These are phyloP conservation scores for Teratosphaeria pseudoeucalypti DNA, from an alignment of 2,329 filamentous ascomycete genomes.

Conservation along the genomic window DNA sequence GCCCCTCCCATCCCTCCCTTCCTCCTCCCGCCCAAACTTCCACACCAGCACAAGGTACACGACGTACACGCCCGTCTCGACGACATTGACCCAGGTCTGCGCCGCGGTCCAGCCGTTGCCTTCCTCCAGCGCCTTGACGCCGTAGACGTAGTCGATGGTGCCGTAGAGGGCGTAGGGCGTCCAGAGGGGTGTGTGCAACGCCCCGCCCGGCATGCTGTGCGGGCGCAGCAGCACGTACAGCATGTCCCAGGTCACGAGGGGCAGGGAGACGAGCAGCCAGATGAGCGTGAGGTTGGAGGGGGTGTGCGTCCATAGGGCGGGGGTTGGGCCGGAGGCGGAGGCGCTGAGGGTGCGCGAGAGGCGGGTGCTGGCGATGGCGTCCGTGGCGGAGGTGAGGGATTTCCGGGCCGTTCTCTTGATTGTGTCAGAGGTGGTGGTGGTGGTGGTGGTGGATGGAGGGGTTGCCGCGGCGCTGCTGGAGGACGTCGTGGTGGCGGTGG, in stretches of 20 bases:
- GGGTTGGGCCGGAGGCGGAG: background rate
- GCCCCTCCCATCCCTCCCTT: constrained; percentile 27
- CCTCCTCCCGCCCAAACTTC: constrained; percentile 24
- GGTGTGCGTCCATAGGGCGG: constrained; percentile 45
- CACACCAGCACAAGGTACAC: constrained; percentile 50
- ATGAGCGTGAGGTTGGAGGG: constrained; percentile 50
- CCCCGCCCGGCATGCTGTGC: constrained; percentile 69
- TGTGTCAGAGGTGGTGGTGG: background rate
- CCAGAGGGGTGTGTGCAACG: constrained; percentile 62
- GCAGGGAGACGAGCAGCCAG: constrained; percentile 67
- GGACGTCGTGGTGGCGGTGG: background rate
- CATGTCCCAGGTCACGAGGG: constrained; percentile 72
- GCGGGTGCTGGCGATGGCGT: background rate
- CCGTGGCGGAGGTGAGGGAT: background rate
- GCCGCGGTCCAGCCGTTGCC: constrained; percentile 67
- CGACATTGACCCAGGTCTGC: constrained; percentile 57
- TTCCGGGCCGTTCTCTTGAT: background rate
- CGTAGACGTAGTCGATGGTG: constrained; percentile 70
- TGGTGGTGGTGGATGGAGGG: background rate
- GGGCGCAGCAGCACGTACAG: constrained; percentile 71
- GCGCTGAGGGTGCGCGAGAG: background rate
- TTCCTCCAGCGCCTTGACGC: constrained; percentile 58
- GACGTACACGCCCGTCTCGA: constrained; percentile 58
- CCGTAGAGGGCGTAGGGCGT: constrained; percentile 73
- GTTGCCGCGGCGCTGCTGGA: background rate